Conservation (phyloP, 148 eudicot genomes). For the Rhododendron griersonianum region DNA sequence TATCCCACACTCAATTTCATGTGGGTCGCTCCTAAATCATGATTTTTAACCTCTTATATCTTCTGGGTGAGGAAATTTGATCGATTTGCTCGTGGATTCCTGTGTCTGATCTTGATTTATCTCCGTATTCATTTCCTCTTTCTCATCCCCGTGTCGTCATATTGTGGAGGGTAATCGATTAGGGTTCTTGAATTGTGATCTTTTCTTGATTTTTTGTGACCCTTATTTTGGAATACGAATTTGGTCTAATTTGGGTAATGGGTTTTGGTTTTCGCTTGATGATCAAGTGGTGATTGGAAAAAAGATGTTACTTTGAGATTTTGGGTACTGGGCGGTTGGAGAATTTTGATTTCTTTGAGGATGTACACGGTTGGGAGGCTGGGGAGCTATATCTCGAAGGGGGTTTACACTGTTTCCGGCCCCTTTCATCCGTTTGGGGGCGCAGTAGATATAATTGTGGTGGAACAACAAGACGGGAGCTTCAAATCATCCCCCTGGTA, state of each 20-base stretch:
- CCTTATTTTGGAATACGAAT: background rate
- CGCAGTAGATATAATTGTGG: constrained; percentile 94
- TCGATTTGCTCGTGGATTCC: background rate
- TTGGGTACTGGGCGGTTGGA: constrained; percentile 9
- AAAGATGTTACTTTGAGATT: constrained; percentile 9
- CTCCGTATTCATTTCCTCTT: background rate
- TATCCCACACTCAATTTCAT: background rate
- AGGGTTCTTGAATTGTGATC: background rate
- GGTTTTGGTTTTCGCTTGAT: background rate
- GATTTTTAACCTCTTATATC: background rate
- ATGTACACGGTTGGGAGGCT: constrained; percentile 87
- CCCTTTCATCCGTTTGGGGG: constrained; percentile 95
- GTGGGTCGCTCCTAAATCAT: background rate
- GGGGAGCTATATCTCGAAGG: constrained; percentile 68
- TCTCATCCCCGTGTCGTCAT: background rate
- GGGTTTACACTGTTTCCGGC: constrained; percentile 70
- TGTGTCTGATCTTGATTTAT: constrained; percentile 2
- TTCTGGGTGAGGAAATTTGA: background rate
- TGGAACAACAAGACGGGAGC: constrained; percentile 81
- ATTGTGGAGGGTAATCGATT: background rate
- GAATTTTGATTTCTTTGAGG: constrained; percentile 17
- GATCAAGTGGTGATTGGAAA: background rate
- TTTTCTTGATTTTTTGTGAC: background rate
- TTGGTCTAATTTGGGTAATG: background rate
- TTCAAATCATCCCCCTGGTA: constrained; percentile 97